Conservation (phyloP, 1,284 basidiomycete genomes). For the Rhodotorula glutinis region DNA sequence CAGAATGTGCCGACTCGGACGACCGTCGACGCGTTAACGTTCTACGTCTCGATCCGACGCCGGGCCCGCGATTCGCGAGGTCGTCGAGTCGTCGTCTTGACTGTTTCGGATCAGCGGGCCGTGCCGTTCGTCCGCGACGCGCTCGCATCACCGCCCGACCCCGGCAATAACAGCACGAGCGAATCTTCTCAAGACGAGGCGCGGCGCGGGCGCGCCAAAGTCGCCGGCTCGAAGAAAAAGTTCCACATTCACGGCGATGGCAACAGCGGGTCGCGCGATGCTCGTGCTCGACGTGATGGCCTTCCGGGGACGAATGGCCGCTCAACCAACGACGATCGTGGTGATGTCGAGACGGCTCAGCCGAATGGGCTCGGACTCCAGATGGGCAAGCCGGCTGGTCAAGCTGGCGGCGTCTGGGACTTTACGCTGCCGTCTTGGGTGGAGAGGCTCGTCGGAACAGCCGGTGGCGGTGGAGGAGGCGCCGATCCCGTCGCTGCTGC, state of each 20-base stretch:
- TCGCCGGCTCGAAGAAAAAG: neutral
- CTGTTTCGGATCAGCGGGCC: constrained; percentile 35
- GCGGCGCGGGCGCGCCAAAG: neutral
- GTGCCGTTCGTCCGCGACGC: constrained; percentile 29
- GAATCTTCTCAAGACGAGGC: too few species aligned
- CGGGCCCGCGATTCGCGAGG: neutral
- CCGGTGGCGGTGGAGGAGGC: too few species aligned
- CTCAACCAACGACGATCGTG: neutral
- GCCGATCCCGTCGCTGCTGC: too few species aligned
- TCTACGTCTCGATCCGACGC: constrained; percentile 32
- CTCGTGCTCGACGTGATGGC: constrained; percentile 1
- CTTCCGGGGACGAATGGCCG: too few species aligned
- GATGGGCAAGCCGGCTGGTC: neutral
- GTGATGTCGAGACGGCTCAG: neutral
- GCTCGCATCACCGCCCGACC: constrained; percentile 5
- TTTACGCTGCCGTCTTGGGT: neutral
- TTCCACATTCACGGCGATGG: neutral
- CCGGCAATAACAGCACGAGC: too few species aligned
- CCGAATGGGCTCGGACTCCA: neutral
- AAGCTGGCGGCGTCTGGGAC: neutral
- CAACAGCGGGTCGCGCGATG: constrained; percentile 15
- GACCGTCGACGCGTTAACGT: constrained; percentile 25
- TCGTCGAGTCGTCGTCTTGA: constrained; percentile 23
- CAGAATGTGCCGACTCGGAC: neutral
- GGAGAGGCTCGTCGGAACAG: neutral